Base-by-base conservation (phyloP, 192 early-diverging fungal species). In the Phlyctochytrium planicorne region DNA sequence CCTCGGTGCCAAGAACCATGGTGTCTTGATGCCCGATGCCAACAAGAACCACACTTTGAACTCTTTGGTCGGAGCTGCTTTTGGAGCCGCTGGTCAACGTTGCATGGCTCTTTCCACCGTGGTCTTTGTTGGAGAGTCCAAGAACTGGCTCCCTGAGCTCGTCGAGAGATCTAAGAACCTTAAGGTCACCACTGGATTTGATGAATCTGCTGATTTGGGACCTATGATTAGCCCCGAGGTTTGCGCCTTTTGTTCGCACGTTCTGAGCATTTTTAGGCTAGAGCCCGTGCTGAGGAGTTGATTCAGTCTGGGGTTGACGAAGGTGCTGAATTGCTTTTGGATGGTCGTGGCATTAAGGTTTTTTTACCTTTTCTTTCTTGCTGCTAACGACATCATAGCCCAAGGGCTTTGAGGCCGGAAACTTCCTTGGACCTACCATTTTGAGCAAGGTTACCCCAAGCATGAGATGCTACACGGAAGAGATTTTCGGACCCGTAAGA, bases 1-100 rank as follows among this genome's bases (percentile, higher is more conserved):
- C 77, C 77, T 98, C 75, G 94, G 93, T 25, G 94, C 94, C 71
- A 98, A 98, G 87, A 98, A 98, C 87, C 96, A 98, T 76, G 96
- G 93, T 34, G 89, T 98, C 3, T 85, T 98, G 56, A 77, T 98
- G 80, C 89, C 93, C 16, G 96, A 98, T 66, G 93, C 94, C 59
- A 92, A 94, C 83, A 94, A 92, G 82, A 93, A 98, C 80, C 87
- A 92, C 66, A 88, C 96, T n/a, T 83, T 98, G 47, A 96, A 96
- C 75, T 85, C 87, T 65, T 87, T 98, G 40, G 81, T 89, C 31
- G 94, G 96, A 23, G 94, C 96, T 32, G 94, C 96, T 27, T 98
- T 98, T 72, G 96, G 96, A 61, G 94, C 94, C n/a, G 94, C 94
- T 31, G 96, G 96, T 47, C 94, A 95, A 80, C 89, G 96, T 16